Evolutionary conservation across 148 eudicot genomes (phyloP).

Genomic region (Rheum nobile): DNA sequence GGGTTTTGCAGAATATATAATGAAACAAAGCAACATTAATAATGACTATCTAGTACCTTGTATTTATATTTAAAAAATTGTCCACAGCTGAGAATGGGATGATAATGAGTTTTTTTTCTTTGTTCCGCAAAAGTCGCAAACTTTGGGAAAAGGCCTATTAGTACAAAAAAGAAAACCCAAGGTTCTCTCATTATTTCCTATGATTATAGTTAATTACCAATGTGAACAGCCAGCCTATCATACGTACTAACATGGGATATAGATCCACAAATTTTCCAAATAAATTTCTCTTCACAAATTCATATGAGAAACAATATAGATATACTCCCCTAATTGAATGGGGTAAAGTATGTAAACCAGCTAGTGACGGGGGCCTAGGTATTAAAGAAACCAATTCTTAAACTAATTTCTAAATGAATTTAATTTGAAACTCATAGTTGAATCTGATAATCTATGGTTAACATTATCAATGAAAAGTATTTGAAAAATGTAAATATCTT

Average conservation of each 20-base stretch:
- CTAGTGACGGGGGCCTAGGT: too few relatives aligned
- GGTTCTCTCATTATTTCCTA: neutral
- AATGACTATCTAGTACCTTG: neutral
- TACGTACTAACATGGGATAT: neutral
- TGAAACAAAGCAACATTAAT: neutral
- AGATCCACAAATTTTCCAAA: neutral
- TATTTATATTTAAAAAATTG: neutral
- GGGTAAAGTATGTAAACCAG: too few relatives aligned
- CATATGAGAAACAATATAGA: too few relatives aligned
- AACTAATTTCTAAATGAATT: too few relatives aligned
- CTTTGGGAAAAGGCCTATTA: neutral
- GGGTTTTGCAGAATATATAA: neutral
- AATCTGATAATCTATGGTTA: too few relatives aligned
- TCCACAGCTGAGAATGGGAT: neutral
- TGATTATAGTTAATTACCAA: neutral
- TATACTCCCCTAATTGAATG: too few relatives aligned
- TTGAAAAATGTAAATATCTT: too few relatives aligned
- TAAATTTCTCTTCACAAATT: neutral
- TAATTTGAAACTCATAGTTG: too few relatives aligned
- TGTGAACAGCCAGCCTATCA: constrained; percentile 7
- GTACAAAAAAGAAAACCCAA: neutral
- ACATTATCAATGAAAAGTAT: too few relatives aligned
- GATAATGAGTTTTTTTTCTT: neutral
- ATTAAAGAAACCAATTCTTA: too few relatives aligned
- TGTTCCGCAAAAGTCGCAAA: neutral